Percentiles rank a stretch among this genome's conserved stretches.
phyloP scores from a whole-genome alignment of 2,329 filamentous ascomycete genomes.

The Penicillium sp. region DNA sequence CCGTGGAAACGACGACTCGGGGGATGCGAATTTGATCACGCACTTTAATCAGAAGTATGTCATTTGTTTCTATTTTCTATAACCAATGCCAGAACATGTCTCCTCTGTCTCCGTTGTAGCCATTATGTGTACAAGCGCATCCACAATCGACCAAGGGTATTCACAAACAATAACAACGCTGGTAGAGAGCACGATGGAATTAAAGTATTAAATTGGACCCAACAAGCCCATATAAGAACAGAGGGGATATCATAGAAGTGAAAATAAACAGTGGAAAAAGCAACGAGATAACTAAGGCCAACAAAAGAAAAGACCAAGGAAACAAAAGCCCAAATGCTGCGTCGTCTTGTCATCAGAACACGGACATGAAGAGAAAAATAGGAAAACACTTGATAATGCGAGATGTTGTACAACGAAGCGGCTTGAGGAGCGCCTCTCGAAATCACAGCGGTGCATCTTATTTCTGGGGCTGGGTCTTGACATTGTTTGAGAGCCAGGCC shows the following conservation, averaged over 20 bases:
- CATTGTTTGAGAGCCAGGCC: slow-evolving; percentile 80
- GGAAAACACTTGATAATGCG: slow-evolving; percentile 28
- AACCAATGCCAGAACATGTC: background rate
- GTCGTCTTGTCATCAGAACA: slow-evolving; percentile 44
- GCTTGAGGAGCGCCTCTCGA: slow-evolving; percentile 19
- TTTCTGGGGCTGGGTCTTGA: slow-evolving; percentile 59
- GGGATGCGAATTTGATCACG: background rate
- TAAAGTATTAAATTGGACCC: slow-evolving; percentile 35
- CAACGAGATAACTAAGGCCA: slow-evolving; percentile 22
- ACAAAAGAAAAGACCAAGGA: slow-evolving; percentile 22
- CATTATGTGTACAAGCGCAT: slow-evolving; percentile 18
- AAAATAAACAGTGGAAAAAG: slow-evolving; percentile 25
- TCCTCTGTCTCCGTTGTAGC: slow-evolving; percentile 11
- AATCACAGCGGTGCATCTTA: slow-evolving; percentile 27
- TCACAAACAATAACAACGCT: slow-evolving; percentile 21
- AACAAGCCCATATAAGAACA: slow-evolving; percentile 38
- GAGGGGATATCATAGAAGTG: slow-evolving; percentile 47
- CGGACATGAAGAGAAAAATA: slow-evolving; percentile 38
- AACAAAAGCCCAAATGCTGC: slow-evolving; percentile 40
- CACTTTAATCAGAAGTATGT: slow-evolving; percentile 15
- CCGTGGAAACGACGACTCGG: slow-evolving; percentile 2
- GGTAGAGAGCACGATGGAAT: slow-evolving; percentile 25
- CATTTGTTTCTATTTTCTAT: slow-evolving; percentile 12
- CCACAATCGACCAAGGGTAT: slow-evolving; percentile 17
- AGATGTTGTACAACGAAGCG: slow-evolving; percentile 39